Percentiles rank a stretch among this genome's conserved stretches.
Conservation (phyloP, 2,329 filamentous ascomycete genomes). For the Fusarium albidum region DNA sequence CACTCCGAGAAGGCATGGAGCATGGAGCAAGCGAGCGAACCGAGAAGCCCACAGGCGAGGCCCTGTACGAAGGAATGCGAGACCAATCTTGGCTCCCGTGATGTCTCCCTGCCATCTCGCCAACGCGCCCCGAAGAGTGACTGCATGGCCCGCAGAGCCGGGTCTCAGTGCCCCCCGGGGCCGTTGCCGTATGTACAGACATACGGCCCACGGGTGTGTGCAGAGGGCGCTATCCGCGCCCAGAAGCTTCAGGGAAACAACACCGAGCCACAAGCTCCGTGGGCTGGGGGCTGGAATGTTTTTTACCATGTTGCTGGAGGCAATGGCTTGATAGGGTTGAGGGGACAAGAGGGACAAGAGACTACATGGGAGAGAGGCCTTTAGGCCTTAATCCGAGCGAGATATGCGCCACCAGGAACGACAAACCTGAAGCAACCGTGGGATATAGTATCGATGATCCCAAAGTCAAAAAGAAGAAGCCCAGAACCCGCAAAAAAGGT, state of each 20-base stretch:
- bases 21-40: constrained; percentile 17
- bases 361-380: not conserved
- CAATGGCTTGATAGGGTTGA: constrained; percentile 1
- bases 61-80: constrained; percentile 14
- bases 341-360: constrained; percentile 10
- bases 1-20: constrained; percentile 6
- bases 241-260: constrained; percentile 30
- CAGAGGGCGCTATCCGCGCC: constrained; percentile 4
- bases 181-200: not conserved
- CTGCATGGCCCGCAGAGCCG: constrained; percentile 11
- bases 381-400: constrained; percentile 1
- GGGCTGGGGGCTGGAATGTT: constrained; percentile 23
- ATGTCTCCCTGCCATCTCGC: constrained; percentile 9
- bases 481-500: constrained; percentile 2
- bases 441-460: not conserved
- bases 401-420: constrained; percentile 7
- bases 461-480: constrained; percentile 11
- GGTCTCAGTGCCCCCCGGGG: constrained; percentile 17
- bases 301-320: constrained; percentile 19
- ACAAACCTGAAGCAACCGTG: constrained; percentile 13
- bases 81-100: constrained; percentile 7
- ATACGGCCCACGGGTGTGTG: no score
- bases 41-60: constrained; percentile 1
- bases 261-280: constrained; percentile 9
- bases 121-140: constrained; percentile 10